Evolutionary conservation across 129 eudicot species (phyloP), one percentile per base, ranked within the genome.

Genomic region (Pulicaria dysenterica): DNA sequence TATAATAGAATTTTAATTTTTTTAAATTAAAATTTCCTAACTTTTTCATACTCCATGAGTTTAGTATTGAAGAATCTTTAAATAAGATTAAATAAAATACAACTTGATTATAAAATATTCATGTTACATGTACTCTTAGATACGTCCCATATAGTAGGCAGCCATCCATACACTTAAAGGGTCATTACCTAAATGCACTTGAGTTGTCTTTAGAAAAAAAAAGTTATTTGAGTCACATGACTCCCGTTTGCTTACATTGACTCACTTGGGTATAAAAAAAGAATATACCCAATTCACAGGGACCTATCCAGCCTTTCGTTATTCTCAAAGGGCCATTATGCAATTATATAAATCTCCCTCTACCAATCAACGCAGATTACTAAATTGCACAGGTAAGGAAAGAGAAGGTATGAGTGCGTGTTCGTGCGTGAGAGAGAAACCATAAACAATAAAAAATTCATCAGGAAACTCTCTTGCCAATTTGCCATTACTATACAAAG

Each of bases 261-360:
- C 74, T 38, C 62, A 24, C 2, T 24, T 24, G 48, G 58, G 59
- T 38, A 72, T 59, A 73, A 73, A 34, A 0, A 46, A 15, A 34
- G 69, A 47, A 73, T 61, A 73, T 73, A 53, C 70, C n/a, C 2
- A 24, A 24, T 24, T 24, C 31, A 24, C 14, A 40, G 40, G 78
- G 70, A 17, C 61, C 41, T 48, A 3, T 62, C 11, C 43, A 45
- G 8, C 55, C 53, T 73, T 62, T 62, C 38, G 16, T 3, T 39
- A 62, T 49, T 49, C 51, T 73, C 53, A 73, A 73, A 73, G 78
- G 70, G 34, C 10, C 51, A 49, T 61, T 16, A 24, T 3, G 53
- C 19, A 49, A 73, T 62, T 6, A 62, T 47, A 61, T 50, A 73
- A 62, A 73, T 17, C 51, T 61, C 70, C 62, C 77, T 47, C 78